Evolutionary conservation across 345 rosid species (phyloP), one percentile per base, ranked within the genome.

Genomic region (Brassica carinata): DNA sequence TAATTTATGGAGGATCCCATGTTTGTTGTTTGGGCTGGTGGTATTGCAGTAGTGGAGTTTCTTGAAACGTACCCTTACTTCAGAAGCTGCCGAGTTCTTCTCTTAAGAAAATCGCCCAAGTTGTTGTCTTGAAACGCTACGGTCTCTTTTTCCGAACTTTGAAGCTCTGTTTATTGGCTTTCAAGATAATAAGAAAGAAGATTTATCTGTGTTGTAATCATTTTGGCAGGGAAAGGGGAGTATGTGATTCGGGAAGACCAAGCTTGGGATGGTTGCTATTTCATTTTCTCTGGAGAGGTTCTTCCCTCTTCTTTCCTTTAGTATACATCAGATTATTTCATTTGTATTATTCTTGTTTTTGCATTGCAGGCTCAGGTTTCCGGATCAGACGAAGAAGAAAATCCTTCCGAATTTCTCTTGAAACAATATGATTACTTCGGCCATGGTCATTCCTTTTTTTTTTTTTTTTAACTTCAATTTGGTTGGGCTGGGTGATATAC

Each of bases 241-340:
- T 84, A 77, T 80, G 89, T 93, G 72, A 84, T 88, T 76, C 91
- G 87, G 1, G 92, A 85, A 80, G 98, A 91, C 30, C 94, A 92
- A 78, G 64, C 78, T 73, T 93, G 91, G 70, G 91, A 93, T 79
- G 99, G 99, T 71, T 76, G 90, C 68, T 93, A 89, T 84, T 90
- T 96, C 67, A 85, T 96, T 14, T 96, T 94, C 86, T 88, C 88
- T 65, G 99, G 99, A 81, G 94, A 92, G 96, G 99, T 93, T 74
- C 78, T 84, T 79, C 40, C 8, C 8, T 36, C 40, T n/a, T 36
- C 40, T 36, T 36, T 36, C 8, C 40, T 36, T 33, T 7, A 36
- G 40, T 30, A 36, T 36, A 36, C 40, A 7, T 6, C 8, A 36
- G 40, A 36, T 36, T 36, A 33, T 36, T 1, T 36, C 43, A 2